Conservation (phyloP, 306 rosid species). For the Prosopis cineraria region DNA sequence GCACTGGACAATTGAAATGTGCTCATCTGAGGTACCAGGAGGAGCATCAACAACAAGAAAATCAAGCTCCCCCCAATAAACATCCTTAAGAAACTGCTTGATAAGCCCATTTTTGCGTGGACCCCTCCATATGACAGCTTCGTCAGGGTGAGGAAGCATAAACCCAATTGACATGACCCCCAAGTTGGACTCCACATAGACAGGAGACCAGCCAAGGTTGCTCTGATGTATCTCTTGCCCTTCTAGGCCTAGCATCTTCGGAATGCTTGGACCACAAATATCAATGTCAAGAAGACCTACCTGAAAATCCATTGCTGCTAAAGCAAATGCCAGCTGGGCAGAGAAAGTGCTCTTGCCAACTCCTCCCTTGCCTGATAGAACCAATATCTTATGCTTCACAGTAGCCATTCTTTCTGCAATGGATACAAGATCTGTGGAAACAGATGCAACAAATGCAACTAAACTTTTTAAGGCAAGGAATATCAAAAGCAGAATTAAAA, state of each 20-base stretch:
- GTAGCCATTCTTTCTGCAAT: constrained; percentile 91
- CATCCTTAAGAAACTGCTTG: constrained; percentile 87
- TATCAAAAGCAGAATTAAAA: background rate
- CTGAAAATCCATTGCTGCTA: constrained; percentile 83
- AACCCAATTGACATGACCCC: constrained; percentile 96
- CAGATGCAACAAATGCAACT: constrained; percentile 21
- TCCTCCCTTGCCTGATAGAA: constrained; percentile 94
- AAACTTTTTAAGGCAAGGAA: background rate
- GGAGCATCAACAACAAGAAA: constrained; percentile 94
- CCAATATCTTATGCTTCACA: constrained; percentile 90
- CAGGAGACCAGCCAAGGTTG: constrained; percentile 99
- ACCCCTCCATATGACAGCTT: constrained; percentile 88
- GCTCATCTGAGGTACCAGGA: constrained; percentile 96
- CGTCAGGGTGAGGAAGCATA: constrained; percentile 82
- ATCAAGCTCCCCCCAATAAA: constrained; percentile 92
- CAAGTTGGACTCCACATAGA: constrained; percentile 86
- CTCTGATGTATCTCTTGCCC: constrained; percentile 93
- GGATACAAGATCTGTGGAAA: constrained; percentile 69
- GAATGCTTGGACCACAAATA: constrained; percentile 97
- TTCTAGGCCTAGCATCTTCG: constrained; percentile 94
- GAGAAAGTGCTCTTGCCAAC: constrained; percentile 98
- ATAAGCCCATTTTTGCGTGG: constrained; percentile 90
- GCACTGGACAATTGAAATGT: constrained; percentile 81
- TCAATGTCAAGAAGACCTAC: constrained; percentile 97
- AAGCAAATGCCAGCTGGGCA: constrained; percentile 84